These are phyloP conservation scores for Zalaria sp. DNA, from an alignment of 2,329 filamentous ascomycete species.

Conservation along the genomic window DNA sequence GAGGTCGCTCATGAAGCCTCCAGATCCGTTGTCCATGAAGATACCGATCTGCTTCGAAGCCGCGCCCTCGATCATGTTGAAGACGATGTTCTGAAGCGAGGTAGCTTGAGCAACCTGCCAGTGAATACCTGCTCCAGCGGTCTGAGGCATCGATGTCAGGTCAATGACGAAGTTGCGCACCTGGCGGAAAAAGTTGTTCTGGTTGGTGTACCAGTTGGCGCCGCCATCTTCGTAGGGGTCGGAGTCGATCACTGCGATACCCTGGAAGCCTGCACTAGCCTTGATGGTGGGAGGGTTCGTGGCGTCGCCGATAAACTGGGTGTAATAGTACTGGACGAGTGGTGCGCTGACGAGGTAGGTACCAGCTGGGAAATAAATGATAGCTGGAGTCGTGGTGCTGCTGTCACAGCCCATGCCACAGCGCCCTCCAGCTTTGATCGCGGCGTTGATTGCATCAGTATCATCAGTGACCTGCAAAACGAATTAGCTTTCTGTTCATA, in stretches of 20 bases:
- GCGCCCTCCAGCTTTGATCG: constrained; percentile 62
- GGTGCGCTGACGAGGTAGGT: constrained; percentile 71
- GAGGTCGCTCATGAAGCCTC: constrained; percentile 45
- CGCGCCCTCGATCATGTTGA: constrained; percentile 37
- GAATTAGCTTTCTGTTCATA: too few relatives aligned
- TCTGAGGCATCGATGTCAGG: constrained; percentile 21
- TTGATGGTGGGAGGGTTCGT: constrained; percentile 46
- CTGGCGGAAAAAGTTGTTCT: constrained; percentile 43
- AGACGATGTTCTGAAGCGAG: constrained; percentile 47
- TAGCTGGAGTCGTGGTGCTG: constrained; percentile 64
- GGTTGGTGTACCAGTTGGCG: constrained; percentile 36
- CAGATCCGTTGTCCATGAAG: constrained; percentile 46
- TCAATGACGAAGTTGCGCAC: constrained; percentile 41
- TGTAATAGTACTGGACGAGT: constrained; percentile 81
- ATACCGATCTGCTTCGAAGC: constrained; percentile 41
- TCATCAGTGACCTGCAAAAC: constrained; percentile 48
- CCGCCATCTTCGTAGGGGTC: constrained; percentile 60
- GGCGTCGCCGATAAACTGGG: constrained; percentile 78
- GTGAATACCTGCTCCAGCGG: constrained; percentile 29
- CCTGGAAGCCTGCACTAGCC: constrained; percentile 45
- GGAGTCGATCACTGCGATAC: constrained; percentile 80
- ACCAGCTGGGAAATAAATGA: constrained; percentile 85
- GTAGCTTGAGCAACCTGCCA: constrained; percentile 44
- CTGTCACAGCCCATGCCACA: constrained; percentile 76
- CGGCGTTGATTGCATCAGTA: constrained; percentile 74